Evolutionary conservation across 192 early-diverging fungal genomes (phyloP).

Genomic region (Umbelopsis isabellina): DNA sequence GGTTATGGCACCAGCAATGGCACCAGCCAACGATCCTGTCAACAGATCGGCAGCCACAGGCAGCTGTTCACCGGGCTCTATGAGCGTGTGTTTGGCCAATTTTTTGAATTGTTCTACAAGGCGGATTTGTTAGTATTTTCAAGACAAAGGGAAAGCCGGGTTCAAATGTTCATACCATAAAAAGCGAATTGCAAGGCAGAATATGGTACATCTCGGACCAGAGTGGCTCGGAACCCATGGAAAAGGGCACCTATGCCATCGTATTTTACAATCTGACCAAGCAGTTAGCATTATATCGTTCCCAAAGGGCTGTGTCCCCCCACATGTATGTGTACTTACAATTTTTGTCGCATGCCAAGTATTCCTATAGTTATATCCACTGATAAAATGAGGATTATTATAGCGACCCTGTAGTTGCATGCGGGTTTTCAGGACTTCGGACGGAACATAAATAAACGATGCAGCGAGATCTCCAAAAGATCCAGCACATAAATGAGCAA

Average conservation of each 20-base stretch:
- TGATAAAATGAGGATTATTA: constrained; percentile 70
- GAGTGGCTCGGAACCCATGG: constrained; percentile 60
- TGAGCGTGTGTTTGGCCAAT: constrained; percentile 42
- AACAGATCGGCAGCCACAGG: constrained; percentile 48
- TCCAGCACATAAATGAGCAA: constrained; percentile 59
- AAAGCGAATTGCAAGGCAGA: constrained; percentile 64
- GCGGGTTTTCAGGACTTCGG: constrained; percentile 73
- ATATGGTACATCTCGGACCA: constrained; percentile 60
- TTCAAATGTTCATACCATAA: constrained; percentile 46
- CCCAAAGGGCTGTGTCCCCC: background rate
- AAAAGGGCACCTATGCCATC: constrained; percentile 66
- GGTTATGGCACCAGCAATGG: constrained; percentile 60
- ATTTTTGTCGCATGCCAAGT: constrained; percentile 61
- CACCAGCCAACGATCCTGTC: constrained; percentile 58
- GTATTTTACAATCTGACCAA: constrained; percentile 52
- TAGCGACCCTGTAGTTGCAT: constrained; percentile 79
- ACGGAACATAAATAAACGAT: constrained; percentile 62
- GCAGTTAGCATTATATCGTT: background rate
- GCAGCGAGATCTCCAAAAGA: constrained; percentile 59
- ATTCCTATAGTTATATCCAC: constrained; percentile 72
- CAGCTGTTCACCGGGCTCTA: constrained; percentile 44
- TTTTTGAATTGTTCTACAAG: constrained; percentile 59
- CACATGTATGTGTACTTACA: constrained; percentile 34
- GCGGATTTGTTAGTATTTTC: background rate
- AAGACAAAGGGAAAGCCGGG: background rate